Evolutionary conservation across 768 basidiomycete genomes (phyloP).

Genomic region (Amanita exitialis): DNA sequence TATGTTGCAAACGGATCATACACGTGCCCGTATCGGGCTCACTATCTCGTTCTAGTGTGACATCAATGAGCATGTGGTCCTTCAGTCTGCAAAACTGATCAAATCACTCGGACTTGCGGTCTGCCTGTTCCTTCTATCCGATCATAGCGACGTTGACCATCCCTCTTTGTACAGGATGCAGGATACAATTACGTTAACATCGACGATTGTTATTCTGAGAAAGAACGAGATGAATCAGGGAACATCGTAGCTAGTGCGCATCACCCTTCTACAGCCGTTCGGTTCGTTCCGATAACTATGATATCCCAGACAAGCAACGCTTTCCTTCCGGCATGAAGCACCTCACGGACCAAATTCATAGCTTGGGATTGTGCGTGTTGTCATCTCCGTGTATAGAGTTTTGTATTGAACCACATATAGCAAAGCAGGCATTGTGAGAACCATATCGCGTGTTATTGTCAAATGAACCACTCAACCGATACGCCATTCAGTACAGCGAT

Average conservation of each 20-base stretch:
- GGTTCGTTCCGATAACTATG: neutral
- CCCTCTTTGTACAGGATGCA: neutral
- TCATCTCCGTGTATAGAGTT: neutral
- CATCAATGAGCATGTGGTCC: constrained; percentile 42
- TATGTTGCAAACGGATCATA: constrained; percentile 16
- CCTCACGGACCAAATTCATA: constrained; percentile 45
- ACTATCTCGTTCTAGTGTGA: constrained; percentile 32
- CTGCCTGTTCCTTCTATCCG: constrained; percentile 8
- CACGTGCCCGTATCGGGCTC: neutral
- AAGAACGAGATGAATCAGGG: constrained; percentile 36
- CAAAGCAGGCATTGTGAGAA: constrained; percentile 51
- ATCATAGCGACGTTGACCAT: neutral
- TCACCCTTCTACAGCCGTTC: neutral
- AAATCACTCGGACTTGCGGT: constrained; percentile 42
- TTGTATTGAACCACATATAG: constrained; percentile 17
- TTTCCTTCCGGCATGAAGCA: constrained; percentile 52
- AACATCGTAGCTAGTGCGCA: constrained; percentile 46
- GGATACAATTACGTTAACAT: constrained; percentile 53
- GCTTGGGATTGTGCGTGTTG: constrained; percentile 41
- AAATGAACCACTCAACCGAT: neutral
- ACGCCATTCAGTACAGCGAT: constrained; percentile 43
- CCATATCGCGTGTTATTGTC: neutral
- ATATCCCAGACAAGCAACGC: constrained; percentile 29
- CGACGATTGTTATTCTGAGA: constrained; percentile 60
- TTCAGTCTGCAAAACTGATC: constrained; percentile 39